These are phyloP conservation scores for Paraphoma chrysanthemicola DNA, from an alignment of 2,329 filamentous ascomycete genomes.

Conservation along the genomic window DNA sequence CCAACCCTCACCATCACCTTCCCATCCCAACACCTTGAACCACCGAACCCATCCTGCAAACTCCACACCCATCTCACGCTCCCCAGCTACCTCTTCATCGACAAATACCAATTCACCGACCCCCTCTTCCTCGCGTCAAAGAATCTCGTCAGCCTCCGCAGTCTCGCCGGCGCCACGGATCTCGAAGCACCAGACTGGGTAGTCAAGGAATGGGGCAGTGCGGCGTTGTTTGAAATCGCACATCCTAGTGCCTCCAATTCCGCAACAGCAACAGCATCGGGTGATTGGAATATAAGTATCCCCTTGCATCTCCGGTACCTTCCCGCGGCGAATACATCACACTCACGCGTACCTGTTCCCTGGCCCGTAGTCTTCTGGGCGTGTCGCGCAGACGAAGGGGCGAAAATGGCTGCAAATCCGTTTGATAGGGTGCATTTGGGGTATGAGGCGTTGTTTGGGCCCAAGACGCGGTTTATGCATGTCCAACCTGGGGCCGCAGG, in stretches of 20 bases:
- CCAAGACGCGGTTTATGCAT: slow-evolving; percentile 84
- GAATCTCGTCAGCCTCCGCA: slow-evolving; percentile 72
- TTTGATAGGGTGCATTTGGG: slow-evolving; percentile 88
- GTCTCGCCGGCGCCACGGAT: slow-evolving; percentile 79
- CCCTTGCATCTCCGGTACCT: slow-evolving; percentile 89
- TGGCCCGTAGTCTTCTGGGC: slow-evolving; percentile 92
- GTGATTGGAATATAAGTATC: slow-evolving; percentile 70
- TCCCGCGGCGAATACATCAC: slow-evolving; percentile 45
- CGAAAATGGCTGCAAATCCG: slow-evolving; percentile 76
- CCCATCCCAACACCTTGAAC: slow-evolving; percentile 61
- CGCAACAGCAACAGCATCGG: slow-evolving; percentile 13
- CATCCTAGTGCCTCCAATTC: slow-evolving; percentile 39
- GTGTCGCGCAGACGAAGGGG: slow-evolving; percentile 71
- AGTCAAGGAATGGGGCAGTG: slow-evolving; percentile 78
- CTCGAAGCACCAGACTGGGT: slow-evolving; percentile 90
- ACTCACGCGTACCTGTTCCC: slow-evolving; percentile 64
- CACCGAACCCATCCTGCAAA: slow-evolving; percentile 62
- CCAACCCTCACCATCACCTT: slow-evolving; percentile 77
- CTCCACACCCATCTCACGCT: slow-evolving; percentile 84
- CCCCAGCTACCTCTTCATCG: slow-evolving; percentile 80
- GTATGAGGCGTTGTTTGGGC: slow-evolving; percentile 81
- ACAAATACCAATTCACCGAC: slow-evolving; percentile 84
- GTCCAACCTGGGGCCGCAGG: slow-evolving; percentile 39
- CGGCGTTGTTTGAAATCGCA: slow-evolving; percentile 77
- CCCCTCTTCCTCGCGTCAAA: slow-evolving; percentile 80